A percentile compares a stretch with the other conserved stretches of the same genome.
These are phyloP conservation scores for Penicillium paneum DNA, from an alignment of 2,329 filamentous ascomycete species.

Conservation along the genomic window DNA sequence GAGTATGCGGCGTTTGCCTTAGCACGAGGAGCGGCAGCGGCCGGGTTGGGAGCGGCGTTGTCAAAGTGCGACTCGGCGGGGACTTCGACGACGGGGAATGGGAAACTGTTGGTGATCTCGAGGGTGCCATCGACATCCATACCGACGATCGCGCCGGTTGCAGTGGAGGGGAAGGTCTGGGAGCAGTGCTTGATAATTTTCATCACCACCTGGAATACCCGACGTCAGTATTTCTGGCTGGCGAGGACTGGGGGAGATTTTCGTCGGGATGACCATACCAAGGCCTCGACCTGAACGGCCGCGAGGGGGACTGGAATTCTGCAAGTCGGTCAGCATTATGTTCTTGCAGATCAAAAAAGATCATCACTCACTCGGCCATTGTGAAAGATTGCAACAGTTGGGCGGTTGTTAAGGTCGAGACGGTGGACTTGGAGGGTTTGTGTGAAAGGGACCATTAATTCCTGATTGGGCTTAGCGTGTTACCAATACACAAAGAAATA, in stretches of 20 bases:
- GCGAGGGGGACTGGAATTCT: conserved; percentile 71
- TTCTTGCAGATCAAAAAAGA: background rate
- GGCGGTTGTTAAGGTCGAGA: conserved; percentile 19
- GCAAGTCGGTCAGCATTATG: conserved; percentile 19
- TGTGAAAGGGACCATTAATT: conserved; percentile 25
- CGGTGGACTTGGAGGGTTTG: conserved; percentile 21
- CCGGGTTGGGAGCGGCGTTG: conserved; percentile 64
- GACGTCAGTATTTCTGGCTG: conserved; percentile 29
- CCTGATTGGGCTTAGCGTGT: conserved; percentile 21
- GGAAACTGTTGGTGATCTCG: conserved; percentile 92
- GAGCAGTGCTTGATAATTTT: conserved; percentile 97
- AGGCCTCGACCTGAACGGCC: conserved; percentile 88
- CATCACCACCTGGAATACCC: conserved; percentile 71
- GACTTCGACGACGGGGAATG: conserved; percentile 80
- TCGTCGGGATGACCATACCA: conserved; percentile 60
- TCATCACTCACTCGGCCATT: conserved; percentile 25
- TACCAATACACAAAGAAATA: conserved; percentile 7
- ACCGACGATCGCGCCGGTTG: conserved; percentile 86
- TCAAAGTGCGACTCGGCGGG: conserved; percentile 70
- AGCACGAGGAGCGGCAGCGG: conserved; percentile 83
- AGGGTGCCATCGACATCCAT: conserved; percentile 81
- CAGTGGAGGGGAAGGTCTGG: conserved; percentile 78
- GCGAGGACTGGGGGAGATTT: conserved; percentile 30
- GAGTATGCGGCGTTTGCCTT: conserved; percentile 89
- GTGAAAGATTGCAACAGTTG: conserved; percentile 21